Base-by-base conservation (phyloP, 2,329 filamentous ascomycete genomes). In the Cryphonectria radicalis region DNA sequence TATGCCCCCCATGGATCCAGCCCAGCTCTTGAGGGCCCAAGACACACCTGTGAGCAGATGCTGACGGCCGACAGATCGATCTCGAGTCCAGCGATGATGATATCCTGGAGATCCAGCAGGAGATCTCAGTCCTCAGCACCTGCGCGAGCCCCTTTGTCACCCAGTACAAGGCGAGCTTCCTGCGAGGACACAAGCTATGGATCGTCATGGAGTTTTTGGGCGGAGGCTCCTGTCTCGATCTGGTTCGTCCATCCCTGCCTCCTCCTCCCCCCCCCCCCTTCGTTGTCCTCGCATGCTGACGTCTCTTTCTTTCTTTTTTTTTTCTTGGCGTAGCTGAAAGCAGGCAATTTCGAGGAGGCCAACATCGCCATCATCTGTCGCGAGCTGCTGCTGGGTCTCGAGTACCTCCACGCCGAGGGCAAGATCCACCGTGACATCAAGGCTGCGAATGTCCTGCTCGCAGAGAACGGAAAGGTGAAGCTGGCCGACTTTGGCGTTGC, bases 131-230 rank as follows among this genome's bases (percentile, higher is more conserved):
- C 46, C 87, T 99, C 73, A 96, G 95, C 82, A 98, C 96, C 68
- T 99, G 96, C 84, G 92, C 93, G 76, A 98, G 95, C 80, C 92
- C 93, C 64, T 97, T 92, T 81, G 94, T 99, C 76, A 98, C 96
- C 22, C 93, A 97, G 80, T 99, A 99, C 86, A 97, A 95, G 80
- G 93, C 93, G 32, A 98, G 95, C 79, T 99, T 98, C 81, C 88
- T 98, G n/a, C 90, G 93, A 76, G 96, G 96, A 37, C 93, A 95
- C 80, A 99, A 98, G 83, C 85, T 99, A 85, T 99, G 96, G 96
- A 99, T 99, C 79, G 94, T 98, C 71, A 99, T 99, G 96, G 96
- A 99, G 82, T 99, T 92, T 79, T 85, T 99, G 14, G 96, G 96
- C 7, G 96, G 96, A 74, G 96, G 96, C 57, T 98, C 96, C 25